phyloP scores from a whole-genome alignment of 805 yeast genomes.

The Zygotorulaspora sp. region DNA sequence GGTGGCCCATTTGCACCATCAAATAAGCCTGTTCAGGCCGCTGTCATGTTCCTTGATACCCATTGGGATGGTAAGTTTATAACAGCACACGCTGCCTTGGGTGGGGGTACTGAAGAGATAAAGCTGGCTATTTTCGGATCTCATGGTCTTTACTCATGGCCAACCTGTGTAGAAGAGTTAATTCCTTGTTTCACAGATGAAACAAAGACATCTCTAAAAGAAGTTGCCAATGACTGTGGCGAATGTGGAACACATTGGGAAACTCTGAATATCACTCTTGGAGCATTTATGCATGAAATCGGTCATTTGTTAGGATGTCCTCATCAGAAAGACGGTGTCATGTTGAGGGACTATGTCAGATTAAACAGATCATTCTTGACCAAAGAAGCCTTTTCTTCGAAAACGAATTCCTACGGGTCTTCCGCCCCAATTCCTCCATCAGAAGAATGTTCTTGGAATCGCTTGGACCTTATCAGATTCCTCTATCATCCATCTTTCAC shows the following conservation, averaged over 20 bases:
- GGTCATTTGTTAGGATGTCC: conserved; percentile 92
- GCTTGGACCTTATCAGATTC: conserved; percentile 72
- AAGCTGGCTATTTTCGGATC: conserved; percentile 90
- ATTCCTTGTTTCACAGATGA: conserved; percentile 65
- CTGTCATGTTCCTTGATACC: conserved; percentile 78
- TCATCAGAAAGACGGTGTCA: conserved; percentile 84
- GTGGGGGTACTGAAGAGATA: conserved; percentile 72
- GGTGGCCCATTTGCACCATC: conserved; percentile 50
- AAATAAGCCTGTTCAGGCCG: conserved; percentile 64
- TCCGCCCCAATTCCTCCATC: conserved; percentile 45
- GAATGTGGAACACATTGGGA: conserved; percentile 91
- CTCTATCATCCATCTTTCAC: conserved; percentile 76
- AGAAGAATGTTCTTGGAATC: conserved; percentile 84
- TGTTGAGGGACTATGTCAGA: conserved; percentile 80
- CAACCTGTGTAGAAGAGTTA: conserved; percentile 70
- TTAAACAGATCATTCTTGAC: conserved; percentile 80
- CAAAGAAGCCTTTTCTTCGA: conserved; percentile 52
- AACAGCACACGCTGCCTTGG: conserved; percentile 87
- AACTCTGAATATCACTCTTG: conserved; percentile 75
- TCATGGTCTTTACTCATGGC: conserved; percentile 90
- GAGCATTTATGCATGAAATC: conserved; percentile 93
- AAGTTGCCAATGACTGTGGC: conserved; percentile 87
- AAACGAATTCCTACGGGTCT: conserved; percentile 49
- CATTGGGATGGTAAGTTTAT: conserved; percentile 69
- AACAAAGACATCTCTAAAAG: conserved; percentile 54